Evolutionary conservation across 2,329 filamentous ascomycete genomes (phyloP), one percentile per base, ranked within the genome.

Genomic region (Botrytis paeoniae): DNA sequence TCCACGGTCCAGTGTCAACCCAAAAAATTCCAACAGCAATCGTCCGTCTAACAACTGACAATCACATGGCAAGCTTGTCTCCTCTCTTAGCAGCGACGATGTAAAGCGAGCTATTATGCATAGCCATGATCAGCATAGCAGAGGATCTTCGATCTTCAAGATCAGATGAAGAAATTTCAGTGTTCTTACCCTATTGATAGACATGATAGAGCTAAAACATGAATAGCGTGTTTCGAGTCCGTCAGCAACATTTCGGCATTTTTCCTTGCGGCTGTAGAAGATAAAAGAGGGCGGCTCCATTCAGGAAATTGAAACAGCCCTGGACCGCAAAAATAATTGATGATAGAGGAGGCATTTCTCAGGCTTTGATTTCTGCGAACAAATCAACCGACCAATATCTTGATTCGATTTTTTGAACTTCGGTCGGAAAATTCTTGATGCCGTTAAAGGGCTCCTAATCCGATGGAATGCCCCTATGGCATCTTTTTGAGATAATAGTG

Each of bases 241-340:
- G 45, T 71, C 8, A 12, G n/a, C 48, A 71, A 60, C 16, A 71
- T n/a, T 57, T 66, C 70, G 4, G 61, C 61, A 59, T 39, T 71
- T 29, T 65, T 71, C 1, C 20, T 22, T 43, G 70, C 61, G 1
- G 22, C 48, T 4, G 29, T 66, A 29, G 37, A 59, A 18, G 70
- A 71, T 12, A 71, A 18, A 29, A 71, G 45, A 66, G 32, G 20
- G 41, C 20, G 18, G 37, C 25, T 32, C 70, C 70, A n/a, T 72
- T 72, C 51, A 59, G 16, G 22, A 72, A n/a, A 22, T 41, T 59
- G 62, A 72, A 59, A 29, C 54, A 57, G 1, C 70, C 51, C 22
- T 72, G 61, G 6, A 68, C 18, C 14, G n/a, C 59, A 51, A 72
- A 22, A 12, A 72, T 8, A 1, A 57, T 59, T 25, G 70, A 72